Conservation (phyloP, 331 rosid genomes). For the Acacia concinna region DNA sequence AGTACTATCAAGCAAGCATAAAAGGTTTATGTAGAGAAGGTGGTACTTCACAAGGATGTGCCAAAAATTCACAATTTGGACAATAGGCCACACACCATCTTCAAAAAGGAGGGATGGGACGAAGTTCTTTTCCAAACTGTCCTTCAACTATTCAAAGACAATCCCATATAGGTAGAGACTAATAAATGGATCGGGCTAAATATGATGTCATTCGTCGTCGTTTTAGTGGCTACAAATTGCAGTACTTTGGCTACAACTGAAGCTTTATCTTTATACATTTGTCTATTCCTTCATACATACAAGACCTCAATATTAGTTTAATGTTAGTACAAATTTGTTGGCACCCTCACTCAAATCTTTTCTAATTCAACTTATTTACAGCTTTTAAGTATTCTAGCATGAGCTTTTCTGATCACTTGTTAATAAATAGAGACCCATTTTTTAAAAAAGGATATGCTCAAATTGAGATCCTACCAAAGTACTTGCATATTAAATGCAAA, state of each 20-base stretch:
- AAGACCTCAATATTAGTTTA: slow-evolving; percentile 12
- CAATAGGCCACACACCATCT: slow-evolving; percentile 82
- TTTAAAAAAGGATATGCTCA: no score
- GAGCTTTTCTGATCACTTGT: background rate
- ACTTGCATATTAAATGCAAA: no score
- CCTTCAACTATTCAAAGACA: slow-evolving; percentile 70
- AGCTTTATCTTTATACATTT: slow-evolving; percentile 57
- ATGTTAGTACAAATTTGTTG: slow-evolving; percentile 12
- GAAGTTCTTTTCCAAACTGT: slow-evolving; percentile 73
- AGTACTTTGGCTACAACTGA: slow-evolving; percentile 60
- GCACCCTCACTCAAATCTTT: background rate
- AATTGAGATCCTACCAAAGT: no score
- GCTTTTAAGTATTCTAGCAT: background rate
- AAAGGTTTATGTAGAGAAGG: slow-evolving; percentile 82
- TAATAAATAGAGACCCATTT: no score
- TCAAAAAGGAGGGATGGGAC: slow-evolving; percentile 77
- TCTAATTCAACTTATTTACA: background rate
- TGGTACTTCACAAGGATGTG: slow-evolving; percentile 84
- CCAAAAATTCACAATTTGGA: slow-evolving; percentile 74
- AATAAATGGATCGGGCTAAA: slow-evolving; percentile 77
- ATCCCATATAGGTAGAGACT: slow-evolving; percentile 84
- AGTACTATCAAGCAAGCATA: slow-evolving; percentile 87
- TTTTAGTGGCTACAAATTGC: slow-evolving; percentile 67
- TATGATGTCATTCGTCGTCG: slow-evolving; percentile 70
- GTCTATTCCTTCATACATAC: slow-evolving; percentile 90